Evolutionary conservation across 225 moss, liverwort and hornwort species (phyloP).

Genomic region (Lunularia cruciata): DNA sequence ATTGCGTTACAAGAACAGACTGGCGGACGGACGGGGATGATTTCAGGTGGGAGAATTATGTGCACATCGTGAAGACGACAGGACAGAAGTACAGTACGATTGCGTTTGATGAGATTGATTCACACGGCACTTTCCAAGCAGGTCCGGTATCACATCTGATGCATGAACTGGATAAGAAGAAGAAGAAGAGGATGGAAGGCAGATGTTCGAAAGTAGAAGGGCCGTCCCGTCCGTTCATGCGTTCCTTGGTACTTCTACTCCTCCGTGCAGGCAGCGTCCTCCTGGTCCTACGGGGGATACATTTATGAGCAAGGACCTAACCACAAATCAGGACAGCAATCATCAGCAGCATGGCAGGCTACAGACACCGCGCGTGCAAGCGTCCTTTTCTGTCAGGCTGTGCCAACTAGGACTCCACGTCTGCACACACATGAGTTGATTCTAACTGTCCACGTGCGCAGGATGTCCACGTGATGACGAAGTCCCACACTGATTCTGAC

Average conservation of each 20-base stretch:
- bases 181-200: neutral
- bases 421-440: neutral
- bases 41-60: neutral
- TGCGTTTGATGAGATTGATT: neutral
- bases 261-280: too few species aligned
- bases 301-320: constrained; percentile 7
- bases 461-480: neutral
- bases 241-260: too few species aligned
- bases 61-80: neutral
- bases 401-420: constrained; percentile 17
- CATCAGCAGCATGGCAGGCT: constrained; percentile 13
- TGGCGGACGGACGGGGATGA: neutral
- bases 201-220: neutral
- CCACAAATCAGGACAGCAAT: constrained; percentile 9
- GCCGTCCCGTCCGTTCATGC: neutral
- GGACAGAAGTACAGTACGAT: neutral
- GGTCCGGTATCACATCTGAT: constrained; percentile 4
- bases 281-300: constrained; percentile 2
- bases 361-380: constrained; percentile 17
- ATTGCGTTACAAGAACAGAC: constrained; percentile 1
- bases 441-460: constrained; percentile 19
- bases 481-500: too few species aligned
- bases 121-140: constrained; percentile 3
- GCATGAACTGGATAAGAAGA: constrained; percentile 6
- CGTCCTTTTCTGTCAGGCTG: constrained; percentile 12